Evolutionary conservation across 2,329 filamentous ascomycete genomes (phyloP), one percentile per base, ranked within the genome.

Genomic region (Furcasterigmium furcatum): DNA sequence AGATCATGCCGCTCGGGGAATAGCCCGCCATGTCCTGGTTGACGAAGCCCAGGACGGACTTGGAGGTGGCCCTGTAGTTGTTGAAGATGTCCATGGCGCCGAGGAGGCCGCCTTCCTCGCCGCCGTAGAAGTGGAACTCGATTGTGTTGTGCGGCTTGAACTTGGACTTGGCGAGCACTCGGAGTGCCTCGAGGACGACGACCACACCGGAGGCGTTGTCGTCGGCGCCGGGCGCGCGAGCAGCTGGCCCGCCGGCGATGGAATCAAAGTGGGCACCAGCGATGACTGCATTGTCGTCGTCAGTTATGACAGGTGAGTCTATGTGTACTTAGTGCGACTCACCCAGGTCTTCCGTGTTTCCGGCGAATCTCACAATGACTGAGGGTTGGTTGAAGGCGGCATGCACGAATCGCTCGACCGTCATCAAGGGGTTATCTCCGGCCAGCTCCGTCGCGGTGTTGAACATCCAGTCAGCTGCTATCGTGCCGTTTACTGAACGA

Each of bases 61-160:
- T 65, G 4, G 60, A 60, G 5, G 60, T 55, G 8, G 58, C 54
- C 41, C 62, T 59, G 55, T 74, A 76, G 30, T 50, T 60, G 32
- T 64, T 57, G 52, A 72, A 74, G 25, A 76, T 57, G 10, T 65
- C 71, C 20, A 65, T 64, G 1, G 72, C 75, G 5, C 74, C 74
- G 2, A 75, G 67, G 0, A 75, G 62, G 3, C 74, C 73, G 2
- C 65, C 71, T 57, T 77, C 74, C 48, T 77, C 74, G 21, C 64
- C 74, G 27, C 59, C 58, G 52, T 77, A 77, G 58, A 71, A 77
- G 56, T 78, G 74, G 54, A 77, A 77, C 58, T 77, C 74, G 46
- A 78, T 62, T 3, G 73, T 74, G 56, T 75, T 68, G 41, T 65
- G 61, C 29, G 70, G 68, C 22, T 58, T 52, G 51, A 64, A 73